Evolutionary conservation across 2,329 filamentous ascomycete species (phyloP).

Genomic region (Colletotrichum truncatum): DNA sequence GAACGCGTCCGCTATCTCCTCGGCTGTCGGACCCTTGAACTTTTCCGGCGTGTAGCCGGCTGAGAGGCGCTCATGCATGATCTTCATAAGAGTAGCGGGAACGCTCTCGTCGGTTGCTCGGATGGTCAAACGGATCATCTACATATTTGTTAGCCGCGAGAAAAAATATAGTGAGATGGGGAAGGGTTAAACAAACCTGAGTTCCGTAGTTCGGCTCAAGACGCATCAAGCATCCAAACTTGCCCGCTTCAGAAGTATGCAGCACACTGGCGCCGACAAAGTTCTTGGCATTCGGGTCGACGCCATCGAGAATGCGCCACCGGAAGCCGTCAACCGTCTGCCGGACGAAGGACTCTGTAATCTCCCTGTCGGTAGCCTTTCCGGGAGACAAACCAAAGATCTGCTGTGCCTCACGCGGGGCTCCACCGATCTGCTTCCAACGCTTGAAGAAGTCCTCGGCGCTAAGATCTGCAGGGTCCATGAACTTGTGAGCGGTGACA

Average conservation of each 20-base stretch:
- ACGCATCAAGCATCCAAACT: slow-evolving; percentile 92
- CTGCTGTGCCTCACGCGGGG: slow-evolving; percentile 85
- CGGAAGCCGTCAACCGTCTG: slow-evolving; percentile 84
- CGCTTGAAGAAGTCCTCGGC: slow-evolving; percentile 98
- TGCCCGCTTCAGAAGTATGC: slow-evolving; percentile 84
- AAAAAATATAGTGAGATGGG: background rate
- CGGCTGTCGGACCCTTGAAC: slow-evolving; percentile 49
- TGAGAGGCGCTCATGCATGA: slow-evolving; percentile 86
- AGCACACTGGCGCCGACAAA: slow-evolving; percentile 90
- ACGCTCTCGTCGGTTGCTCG: slow-evolving; percentile 93
- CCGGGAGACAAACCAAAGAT: slow-evolving; percentile 77
- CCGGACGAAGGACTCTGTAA: slow-evolving; percentile 76
- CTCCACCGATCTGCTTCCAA: slow-evolving; percentile 97
- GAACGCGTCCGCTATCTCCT: slow-evolving; percentile 65
- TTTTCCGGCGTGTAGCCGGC: slow-evolving; percentile 57
- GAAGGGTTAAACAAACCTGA: slow-evolving; percentile 67
- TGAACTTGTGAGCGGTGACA: slow-evolving; percentile 91
- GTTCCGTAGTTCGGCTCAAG: slow-evolving; percentile 94
- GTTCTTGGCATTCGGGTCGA: slow-evolving; percentile 94
- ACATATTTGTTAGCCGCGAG: slow-evolving; percentile 34
- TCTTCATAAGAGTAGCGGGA: slow-evolving; percentile 79
- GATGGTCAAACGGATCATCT: slow-evolving; percentile 97
- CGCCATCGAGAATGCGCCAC: slow-evolving; percentile 85
- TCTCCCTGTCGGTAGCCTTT: slow-evolving; percentile 66
- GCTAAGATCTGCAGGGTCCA: slow-evolving; percentile 88